phyloP scores from a whole-genome alignment of 2,329 filamentous ascomycete genomes.

The Colletotrichum navitas region DNA sequence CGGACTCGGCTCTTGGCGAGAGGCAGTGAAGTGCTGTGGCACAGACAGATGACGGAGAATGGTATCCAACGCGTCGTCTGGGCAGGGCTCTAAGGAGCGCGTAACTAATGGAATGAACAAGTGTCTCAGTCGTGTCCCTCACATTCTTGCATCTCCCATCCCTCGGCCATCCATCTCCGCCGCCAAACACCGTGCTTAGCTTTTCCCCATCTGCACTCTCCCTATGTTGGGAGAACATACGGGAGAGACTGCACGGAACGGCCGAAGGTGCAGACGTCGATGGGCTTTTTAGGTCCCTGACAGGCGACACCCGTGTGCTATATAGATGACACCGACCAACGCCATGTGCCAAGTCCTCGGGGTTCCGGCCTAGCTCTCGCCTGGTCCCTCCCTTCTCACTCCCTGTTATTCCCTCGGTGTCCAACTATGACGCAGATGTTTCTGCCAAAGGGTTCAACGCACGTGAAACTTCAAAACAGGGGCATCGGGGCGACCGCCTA shows the following conservation, averaged over 20 bases:
- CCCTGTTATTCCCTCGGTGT: background rate
- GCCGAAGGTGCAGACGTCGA: background rate
- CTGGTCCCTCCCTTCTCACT: background rate
- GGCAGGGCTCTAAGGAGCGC: background rate
- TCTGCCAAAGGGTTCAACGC: slow-evolving; percentile 23
- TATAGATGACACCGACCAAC: too few relatives aligned
- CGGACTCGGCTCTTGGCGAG: slow-evolving; percentile 12
- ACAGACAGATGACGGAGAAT: slow-evolving; percentile 18
- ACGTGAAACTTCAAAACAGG: slow-evolving; percentile 28
- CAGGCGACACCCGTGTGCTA: slow-evolving; percentile 1
- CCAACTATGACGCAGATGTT: slow-evolving; percentile 38
- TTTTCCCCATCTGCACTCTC: background rate
- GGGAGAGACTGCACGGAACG: background rate
- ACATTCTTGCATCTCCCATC: background rate
- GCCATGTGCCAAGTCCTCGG: background rate
- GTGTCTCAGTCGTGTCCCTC: background rate
- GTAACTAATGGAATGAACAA: background rate
- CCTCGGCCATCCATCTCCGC: background rate
- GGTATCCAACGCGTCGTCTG: background rate
- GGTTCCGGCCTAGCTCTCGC: background rate
- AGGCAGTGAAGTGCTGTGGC: slow-evolving; percentile 8
- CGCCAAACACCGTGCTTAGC: background rate
- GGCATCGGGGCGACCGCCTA: background rate
- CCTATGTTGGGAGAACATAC: background rate
- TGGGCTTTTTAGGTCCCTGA: background rate